Evolutionary conservation across 768 basidiomycete genomes (phyloP).

Genomic region (Hygrocybe punicea): DNA sequence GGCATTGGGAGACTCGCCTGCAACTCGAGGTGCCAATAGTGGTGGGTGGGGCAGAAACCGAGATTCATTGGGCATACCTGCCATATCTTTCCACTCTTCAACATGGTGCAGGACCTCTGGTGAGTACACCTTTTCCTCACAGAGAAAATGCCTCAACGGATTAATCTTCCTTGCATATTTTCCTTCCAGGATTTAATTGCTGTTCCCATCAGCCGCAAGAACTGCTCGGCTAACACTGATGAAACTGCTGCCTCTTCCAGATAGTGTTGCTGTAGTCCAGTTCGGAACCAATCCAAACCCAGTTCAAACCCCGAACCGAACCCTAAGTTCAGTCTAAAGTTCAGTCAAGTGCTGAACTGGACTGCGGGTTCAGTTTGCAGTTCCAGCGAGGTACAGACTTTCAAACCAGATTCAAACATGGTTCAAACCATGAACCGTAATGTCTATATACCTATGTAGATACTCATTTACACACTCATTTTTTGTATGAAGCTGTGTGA

Average conservation of each 20-base stretch:
- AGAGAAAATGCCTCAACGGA: neutral
- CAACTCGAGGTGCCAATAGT: slow-evolving; percentile 18
- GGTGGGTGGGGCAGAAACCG: slow-evolving; percentile 5
- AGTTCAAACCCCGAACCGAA: too few species aligned
- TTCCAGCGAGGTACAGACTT: too few species aligned
- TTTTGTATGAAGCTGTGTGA: too few species aligned
- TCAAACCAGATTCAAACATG: too few species aligned
- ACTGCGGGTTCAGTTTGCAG: too few species aligned
- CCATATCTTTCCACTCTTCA: slow-evolving; percentile 28
- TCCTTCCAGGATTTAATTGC: slow-evolving; percentile 29
- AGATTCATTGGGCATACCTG: slow-evolving; percentile 31
- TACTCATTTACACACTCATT: too few species aligned
- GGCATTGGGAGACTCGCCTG: slow-evolving; percentile 31
- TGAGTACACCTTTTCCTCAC: slow-evolving; percentile 6
- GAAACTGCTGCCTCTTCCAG: neutral
- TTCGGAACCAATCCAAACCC: too few species aligned
- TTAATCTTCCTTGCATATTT: neutral
- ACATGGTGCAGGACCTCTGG: slow-evolving; percentile 30
- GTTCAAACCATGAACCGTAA: too few species aligned
- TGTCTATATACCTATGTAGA: too few species aligned
- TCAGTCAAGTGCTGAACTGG: too few species aligned
- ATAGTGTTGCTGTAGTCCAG: too few species aligned
- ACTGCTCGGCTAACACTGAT: slow-evolving; percentile 11
- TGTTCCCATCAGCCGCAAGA: slow-evolving; percentile 32
- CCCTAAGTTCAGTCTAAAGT: too few species aligned